Percentiles rank a stretch among this genome's conserved stretches.
These are phyloP conservation scores for Dryadomyces quercus-mongolicae DNA, from an alignment of 2,329 filamentous ascomycete genomes.

Conservation along the genomic window DNA sequence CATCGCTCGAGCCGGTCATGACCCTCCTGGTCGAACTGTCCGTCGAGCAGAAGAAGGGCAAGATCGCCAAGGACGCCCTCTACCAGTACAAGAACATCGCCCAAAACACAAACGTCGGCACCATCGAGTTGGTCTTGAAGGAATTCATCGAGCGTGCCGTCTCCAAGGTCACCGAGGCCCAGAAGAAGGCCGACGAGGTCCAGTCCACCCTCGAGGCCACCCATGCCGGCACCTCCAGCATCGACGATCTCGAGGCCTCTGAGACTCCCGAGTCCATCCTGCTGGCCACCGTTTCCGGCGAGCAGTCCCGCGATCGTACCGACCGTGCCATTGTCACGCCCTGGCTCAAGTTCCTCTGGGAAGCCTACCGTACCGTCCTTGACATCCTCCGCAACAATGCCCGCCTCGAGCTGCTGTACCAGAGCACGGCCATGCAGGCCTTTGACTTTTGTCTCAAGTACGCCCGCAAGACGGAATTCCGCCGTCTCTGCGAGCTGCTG, in stretches of 20 bases:
- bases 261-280: conserved; percentile 98
- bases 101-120: conserved; percentile 96
- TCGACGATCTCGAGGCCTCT: conserved; percentile 92
- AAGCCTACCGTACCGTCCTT: conserved; percentile 95
- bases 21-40: conserved; percentile 92
- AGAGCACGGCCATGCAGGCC: conserved; percentile 93
- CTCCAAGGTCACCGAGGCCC: conserved; percentile 88
- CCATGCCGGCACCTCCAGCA: conserved; percentile 49
- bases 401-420: conserved; percentile 92
- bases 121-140: conserved; percentile 95
- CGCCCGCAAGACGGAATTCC: conserved; percentile 97
- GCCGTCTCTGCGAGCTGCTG: conserved; percentile 92
- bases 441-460: conserved; percentile 99
- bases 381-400: conserved; percentile 99
- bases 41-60: conserved; percentile 95
- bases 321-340: conserved; percentile 97
- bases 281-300: conserved; percentile 91
- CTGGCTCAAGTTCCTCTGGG: conserved; percentile 99
- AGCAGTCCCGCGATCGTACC: conserved; percentile 93
- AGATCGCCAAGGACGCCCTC: conserved; percentile 94
- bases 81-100: conserved; percentile 99
- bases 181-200: conserved; percentile 90
- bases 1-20: conserved; percentile 95
- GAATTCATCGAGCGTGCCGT: conserved; percentile 97
- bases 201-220: conserved; percentile 76